Evolutionary conservation across 306 rosid genomes (phyloP).

Genomic region (Rubus idaeus): DNA sequence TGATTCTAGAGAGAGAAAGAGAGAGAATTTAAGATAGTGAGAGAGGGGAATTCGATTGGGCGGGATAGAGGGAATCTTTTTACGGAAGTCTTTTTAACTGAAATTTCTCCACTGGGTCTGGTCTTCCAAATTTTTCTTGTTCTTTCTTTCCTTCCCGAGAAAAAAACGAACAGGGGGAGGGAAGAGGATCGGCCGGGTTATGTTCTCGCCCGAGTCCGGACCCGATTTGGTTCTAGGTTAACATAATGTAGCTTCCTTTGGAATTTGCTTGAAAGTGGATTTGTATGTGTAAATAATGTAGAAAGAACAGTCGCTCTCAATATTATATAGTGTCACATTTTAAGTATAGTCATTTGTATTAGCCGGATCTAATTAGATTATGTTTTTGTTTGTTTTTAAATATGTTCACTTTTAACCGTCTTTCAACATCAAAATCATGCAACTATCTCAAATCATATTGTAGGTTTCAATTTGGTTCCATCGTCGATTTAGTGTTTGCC

Average conservation of each 20-base stretch:
- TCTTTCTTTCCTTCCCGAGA: conserved; percentile 42
- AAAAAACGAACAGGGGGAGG: conserved; percentile 25
- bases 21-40: background rate
- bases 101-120: conserved; percentile 8
- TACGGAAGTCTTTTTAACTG: conserved; percentile 23
- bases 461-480: too few species aligned
- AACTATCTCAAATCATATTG: too few species aligned
- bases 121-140: conserved; percentile 33
- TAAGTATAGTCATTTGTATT: too few species aligned
- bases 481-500: background rate
- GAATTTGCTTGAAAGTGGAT: background rate
- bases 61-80: conserved; percentile 29
- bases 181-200: conserved; percentile 38
- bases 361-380: too few species aligned
- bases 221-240: conserved; percentile 1
- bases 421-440: too few species aligned
- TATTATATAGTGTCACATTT: too few species aligned
- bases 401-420: too few species aligned
- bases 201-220: conserved; percentile 26
- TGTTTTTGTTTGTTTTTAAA: too few species aligned
- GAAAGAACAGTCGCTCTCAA: background rate
- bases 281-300: background rate
- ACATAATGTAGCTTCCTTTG: background rate
- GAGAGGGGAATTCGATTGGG: conserved; percentile 14
- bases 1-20: conserved; percentile 8